Evolutionary conservation across 352 stramenopile genomes (phyloP).

Genomic region (Phytophthora pini): DNA sequence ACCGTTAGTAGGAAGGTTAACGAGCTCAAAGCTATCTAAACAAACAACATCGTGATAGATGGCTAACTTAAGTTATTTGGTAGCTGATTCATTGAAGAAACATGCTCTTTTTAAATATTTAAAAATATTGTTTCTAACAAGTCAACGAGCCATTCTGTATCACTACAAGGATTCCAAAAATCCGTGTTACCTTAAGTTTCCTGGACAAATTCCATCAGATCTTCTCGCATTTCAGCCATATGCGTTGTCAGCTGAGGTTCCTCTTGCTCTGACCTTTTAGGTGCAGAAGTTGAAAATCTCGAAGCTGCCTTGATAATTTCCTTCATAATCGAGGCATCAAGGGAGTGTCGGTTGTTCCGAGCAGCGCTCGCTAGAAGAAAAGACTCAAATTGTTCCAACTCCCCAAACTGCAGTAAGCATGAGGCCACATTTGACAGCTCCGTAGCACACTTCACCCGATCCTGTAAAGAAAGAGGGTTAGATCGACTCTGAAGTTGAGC

Average conservation of each 20-base stretch:
- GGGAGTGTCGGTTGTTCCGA: conserved; percentile 23
- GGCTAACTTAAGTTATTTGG: no score
- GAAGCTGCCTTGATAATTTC: conserved; percentile 22
- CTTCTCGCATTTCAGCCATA: conserved; percentile 26
- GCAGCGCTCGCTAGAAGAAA: conserved; percentile 22
- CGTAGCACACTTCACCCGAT: conserved; percentile 22
- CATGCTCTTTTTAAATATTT: no score
- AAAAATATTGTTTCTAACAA: no score
- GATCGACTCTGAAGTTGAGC: no score
- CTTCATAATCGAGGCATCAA: conserved; percentile 18
- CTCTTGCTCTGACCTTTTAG: conserved; percentile 8
- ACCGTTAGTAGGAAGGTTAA: no score
- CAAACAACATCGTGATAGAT: no score
- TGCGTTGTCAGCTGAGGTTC: conserved; percentile 19
- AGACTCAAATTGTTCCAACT: conserved; percentile 37
- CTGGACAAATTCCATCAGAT: conserved; percentile 16
- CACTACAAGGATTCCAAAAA: neutral
- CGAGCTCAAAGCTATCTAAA: no score
- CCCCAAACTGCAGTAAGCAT: conserved; percentile 38
- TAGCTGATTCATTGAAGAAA: no score
- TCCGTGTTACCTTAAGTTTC: conserved; percentile 1
- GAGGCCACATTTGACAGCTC: conserved; percentile 19
- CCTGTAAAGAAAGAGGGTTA: conserved; percentile 9
- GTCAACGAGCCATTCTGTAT: neutral
- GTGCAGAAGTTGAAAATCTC: conserved; percentile 3